Conservation (phyloP, 1,284 basidiomycete genomes). For the Rhodofomes roseus region DNA sequence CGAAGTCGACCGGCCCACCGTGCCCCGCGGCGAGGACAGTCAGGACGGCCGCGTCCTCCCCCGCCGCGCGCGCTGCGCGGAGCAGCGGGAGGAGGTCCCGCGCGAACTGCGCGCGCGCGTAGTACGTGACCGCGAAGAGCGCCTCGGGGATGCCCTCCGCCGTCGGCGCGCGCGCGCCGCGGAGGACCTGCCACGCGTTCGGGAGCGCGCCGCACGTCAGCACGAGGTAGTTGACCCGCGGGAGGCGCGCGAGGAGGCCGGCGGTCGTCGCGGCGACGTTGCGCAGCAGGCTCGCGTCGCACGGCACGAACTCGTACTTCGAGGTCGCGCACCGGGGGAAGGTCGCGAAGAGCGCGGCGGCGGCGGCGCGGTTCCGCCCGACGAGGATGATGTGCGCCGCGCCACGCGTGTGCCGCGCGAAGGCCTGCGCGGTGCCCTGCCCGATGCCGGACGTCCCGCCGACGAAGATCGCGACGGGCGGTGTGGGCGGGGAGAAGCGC, state of each 20-base stretch:
- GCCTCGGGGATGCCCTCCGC: constrained; percentile 24
- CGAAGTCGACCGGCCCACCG: constrained; percentile 24
- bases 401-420: constrained; percentile 29
- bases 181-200: constrained; percentile 26
- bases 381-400: constrained; percentile 33
- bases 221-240: constrained; percentile 35
- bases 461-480: constrained; percentile 32
- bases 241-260: constrained; percentile 21
- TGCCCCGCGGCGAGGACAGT: constrained; percentile 18
- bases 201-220: constrained; percentile 25
- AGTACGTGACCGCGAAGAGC: constrained; percentile 25
- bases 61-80: constrained; percentile 2
- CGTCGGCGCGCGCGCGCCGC: constrained; percentile 15
- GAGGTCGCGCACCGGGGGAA: too few relatives aligned
- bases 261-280: constrained; percentile 26
- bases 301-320: constrained; percentile 34
- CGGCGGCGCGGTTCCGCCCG: constrained; percentile 31
- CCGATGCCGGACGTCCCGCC: constrained; percentile 35
- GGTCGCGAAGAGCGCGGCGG: constrained; percentile 33
- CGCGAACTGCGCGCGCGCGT: constrained; percentile 27
- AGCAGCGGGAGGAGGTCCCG: constrained; percentile 24
- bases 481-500: constrained; percentile 11
- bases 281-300: constrained; percentile 33
- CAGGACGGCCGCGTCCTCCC: constrained; percentile 25
- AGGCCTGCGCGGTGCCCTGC: constrained; percentile 26